Conservation (phyloP, 2,329 filamentous ascomycete genomes). For the Dothideomycetidae sp. region DNA sequence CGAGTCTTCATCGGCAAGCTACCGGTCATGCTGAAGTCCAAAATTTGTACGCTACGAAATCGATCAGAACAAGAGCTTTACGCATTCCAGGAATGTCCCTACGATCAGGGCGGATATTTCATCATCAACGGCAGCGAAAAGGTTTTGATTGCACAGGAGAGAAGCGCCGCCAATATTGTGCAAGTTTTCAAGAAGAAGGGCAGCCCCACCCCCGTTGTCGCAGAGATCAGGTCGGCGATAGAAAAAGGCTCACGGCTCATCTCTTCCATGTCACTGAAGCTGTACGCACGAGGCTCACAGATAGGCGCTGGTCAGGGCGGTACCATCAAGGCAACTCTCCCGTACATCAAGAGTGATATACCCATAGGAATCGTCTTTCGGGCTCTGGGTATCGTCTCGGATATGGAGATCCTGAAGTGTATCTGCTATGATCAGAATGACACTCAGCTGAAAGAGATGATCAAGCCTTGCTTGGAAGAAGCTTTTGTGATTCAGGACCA, state of each 20-base stretch:
- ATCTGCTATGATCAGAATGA: slow-evolving; percentile 94
- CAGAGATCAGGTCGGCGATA: slow-evolving; percentile 89
- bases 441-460: slow-evolving; percentile 92
- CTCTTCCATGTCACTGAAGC: slow-evolving; percentile 80
- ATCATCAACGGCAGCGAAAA: slow-evolving; percentile 99
- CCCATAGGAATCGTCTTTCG: slow-evolving; percentile 93
- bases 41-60: slow-evolving; percentile 79
- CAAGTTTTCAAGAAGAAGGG: slow-evolving; percentile 98
- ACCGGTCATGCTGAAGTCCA: slow-evolving; percentile 95
- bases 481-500: slow-evolving; percentile 92
- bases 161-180: slow-evolving; percentile 94
- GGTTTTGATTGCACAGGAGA: slow-evolving; percentile 93
- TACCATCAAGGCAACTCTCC: slow-evolving; percentile 79
- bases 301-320: slow-evolving; percentile 70
- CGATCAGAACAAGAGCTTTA: slow-evolving; percentile 78
- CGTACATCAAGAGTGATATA: slow-evolving; percentile 86
- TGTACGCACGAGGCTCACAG: slow-evolving; percentile 70
- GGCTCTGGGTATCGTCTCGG: slow-evolving; percentile 86
- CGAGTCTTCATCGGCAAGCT: slow-evolving; percentile 88
- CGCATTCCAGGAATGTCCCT: slow-evolving; percentile 88
- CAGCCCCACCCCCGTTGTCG: slow-evolving; percentile 84
- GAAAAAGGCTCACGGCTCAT: slow-evolving; percentile 94
- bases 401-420: slow-evolving; percentile 95
- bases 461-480: slow-evolving; percentile 94
- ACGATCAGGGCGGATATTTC: slow-evolving; percentile 97